Base-by-base conservation (phyloP, 208 protist genomes). In the Acanthamoeba culbertsoni region DNA sequence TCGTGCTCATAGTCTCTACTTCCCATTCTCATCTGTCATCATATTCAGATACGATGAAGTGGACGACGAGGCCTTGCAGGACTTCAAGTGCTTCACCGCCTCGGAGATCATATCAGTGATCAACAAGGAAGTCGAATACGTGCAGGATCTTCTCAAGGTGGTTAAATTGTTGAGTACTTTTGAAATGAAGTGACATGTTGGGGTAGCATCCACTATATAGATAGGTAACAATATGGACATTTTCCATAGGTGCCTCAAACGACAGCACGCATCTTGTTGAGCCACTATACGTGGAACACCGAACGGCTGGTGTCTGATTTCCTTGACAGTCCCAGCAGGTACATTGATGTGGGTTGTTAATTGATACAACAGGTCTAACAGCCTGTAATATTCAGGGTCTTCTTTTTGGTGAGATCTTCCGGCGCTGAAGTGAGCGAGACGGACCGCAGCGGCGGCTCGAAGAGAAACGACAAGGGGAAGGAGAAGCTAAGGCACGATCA, bases 71-170 rank as follows among this genome's bases (percentile, higher is more conserved):
- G 5, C 20, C 0, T 12, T 86, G 23, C 40, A 86, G 46, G 75
- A 86, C 75, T 86, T 59, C 75, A 57, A 86, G 46, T 86, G 75
- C 26, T 20, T 86, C 46, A 57, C 75, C 40, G 43, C 75, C 12
- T 5, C 33, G 16, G 43, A 86, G 42, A 57, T 86, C 43, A n/a
- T 86, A 8, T 57, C 75, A 7, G n/a, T 86, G 14, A 86, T 86
- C 45, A 37, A 10, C 40, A 28, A 86, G 33, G 75, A 86, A 28
- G 75, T 86, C 7, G 20, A 37, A 18, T 48, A 86, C 35, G 75
- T 86, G 18, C 75, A 86, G 46, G 75, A 86, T 31, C n/a, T 86
- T 20, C 75, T 86, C 75, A 86, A 86, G 75, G 46, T 86, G n/a
- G n/a, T n/a, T n/a, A n/a, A n/a, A n/a, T n/a, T n/a, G n/a, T n/a